phyloP scores from a whole-genome alignment of 352 stramenopile genomes.

The Phytophthora capsici region DNA sequence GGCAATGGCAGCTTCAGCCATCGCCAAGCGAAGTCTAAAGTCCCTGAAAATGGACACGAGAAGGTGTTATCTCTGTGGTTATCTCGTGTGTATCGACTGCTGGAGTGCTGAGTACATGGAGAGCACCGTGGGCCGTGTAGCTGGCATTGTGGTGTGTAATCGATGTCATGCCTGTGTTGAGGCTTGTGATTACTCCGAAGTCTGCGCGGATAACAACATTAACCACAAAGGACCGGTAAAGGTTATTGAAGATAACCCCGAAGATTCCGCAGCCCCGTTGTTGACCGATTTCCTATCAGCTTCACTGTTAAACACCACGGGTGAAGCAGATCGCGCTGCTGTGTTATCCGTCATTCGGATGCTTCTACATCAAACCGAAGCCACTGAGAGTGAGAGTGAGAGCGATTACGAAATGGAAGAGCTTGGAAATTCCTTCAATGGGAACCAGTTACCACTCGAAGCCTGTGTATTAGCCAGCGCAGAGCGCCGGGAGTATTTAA shows the following conservation, averaged over 20 bases:
- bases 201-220: constrained; percentile 11
- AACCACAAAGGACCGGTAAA: constrained; percentile 22
- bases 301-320: constrained; percentile 27
- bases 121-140: constrained; percentile 21
- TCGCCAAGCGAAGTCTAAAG: constrained; percentile 17
- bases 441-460: constrained; percentile 22
- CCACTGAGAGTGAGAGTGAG: background rate
- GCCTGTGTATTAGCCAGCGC: constrained; percentile 45
- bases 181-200: constrained; percentile 37
- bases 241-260: constrained; percentile 23
- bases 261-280: constrained; percentile 17
- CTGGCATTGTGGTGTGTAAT: constrained; percentile 32
- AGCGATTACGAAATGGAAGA: constrained; percentile 10
- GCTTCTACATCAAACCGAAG: constrained; percentile 26
- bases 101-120: constrained; percentile 38
- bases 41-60: constrained; percentile 29
- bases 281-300: constrained; percentile 39
- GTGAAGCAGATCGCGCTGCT: constrained; percentile 17
- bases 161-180: constrained; percentile 26
- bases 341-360: constrained; percentile 43
- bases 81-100: constrained; percentile 34
- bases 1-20: constrained; percentile 17
- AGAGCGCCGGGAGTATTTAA: constrained; percentile 41
- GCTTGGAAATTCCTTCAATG: constrained; percentile 21
- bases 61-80: constrained; percentile 35